Conservation (phyloP, 352 stramenopile genomes). For the Phytophthora meadii region DNA sequence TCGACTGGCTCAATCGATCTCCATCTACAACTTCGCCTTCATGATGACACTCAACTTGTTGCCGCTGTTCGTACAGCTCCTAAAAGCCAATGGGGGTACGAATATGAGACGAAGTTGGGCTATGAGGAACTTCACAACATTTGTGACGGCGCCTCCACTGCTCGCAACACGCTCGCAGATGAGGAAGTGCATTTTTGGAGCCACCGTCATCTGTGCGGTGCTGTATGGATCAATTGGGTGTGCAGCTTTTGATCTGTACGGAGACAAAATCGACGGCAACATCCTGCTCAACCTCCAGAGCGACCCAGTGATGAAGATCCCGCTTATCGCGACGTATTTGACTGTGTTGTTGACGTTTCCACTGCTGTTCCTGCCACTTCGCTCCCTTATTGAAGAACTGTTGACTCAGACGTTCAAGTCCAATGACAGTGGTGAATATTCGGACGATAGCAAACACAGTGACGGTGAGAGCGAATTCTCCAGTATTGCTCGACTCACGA, state of each 20-base stretch:
- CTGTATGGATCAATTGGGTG: conserved; percentile 64
- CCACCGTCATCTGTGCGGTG: conserved; percentile 46
- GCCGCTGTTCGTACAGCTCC: conserved; percentile 72
- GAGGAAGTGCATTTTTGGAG: conserved; percentile 52
- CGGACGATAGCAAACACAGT: conserved; percentile 10
- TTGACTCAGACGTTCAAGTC: conserved; percentile 14
- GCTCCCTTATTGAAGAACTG: conserved; percentile 42
- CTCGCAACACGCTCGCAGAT: conserved; percentile 41
- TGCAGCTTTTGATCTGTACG: conserved; percentile 57
- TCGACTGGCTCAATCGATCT: conserved; percentile 58
- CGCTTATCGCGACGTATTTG: conserved; percentile 50
- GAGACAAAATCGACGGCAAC: conserved; percentile 47
- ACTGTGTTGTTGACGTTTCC: conserved; percentile 59
- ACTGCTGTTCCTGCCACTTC: conserved; percentile 58
- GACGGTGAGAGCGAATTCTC: neutral
- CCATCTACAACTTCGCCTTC: conserved; percentile 84
- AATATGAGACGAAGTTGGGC: conserved; percentile 37
- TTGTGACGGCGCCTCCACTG: conserved; percentile 26
- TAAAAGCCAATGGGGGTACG: conserved; percentile 27
- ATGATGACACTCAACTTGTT: conserved; percentile 84
- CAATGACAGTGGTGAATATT: conserved; percentile 11
- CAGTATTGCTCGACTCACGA: conserved; percentile 7
- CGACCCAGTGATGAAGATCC: conserved; percentile 50
- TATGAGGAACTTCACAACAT: conserved; percentile 39
- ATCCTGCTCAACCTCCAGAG: conserved; percentile 59